phyloP scores from a whole-genome alignment of 495 filamentous ascomycete species.

The Lophiotrema nucula region DNA sequence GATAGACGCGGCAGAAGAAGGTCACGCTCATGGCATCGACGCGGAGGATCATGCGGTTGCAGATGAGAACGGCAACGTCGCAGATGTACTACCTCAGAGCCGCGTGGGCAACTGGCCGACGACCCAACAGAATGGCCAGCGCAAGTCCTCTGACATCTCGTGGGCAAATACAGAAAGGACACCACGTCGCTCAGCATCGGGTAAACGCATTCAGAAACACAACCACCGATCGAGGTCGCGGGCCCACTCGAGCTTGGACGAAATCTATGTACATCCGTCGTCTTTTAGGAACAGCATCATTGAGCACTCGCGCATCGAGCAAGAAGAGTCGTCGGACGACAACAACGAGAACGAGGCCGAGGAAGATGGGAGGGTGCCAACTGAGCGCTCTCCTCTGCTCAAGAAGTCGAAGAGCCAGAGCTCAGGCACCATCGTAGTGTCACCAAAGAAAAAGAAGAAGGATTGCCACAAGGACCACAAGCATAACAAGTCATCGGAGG shows the following conservation, averaged over 20 bases:
- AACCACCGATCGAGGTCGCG: slow-evolving; percentile 41
- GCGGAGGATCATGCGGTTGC: slow-evolving; percentile 44
- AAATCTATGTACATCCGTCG: slow-evolving; percentile 83
- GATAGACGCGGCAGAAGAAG: slow-evolving; percentile 48
- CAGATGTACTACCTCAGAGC: slow-evolving; percentile 48
- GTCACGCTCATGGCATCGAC: slow-evolving; percentile 45
- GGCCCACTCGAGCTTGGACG: slow-evolving; percentile 43
- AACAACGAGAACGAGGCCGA: slow-evolving; percentile 53
- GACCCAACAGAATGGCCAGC: background rate
- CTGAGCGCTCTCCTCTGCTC: slow-evolving; percentile 33
- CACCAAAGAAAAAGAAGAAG: slow-evolving; percentile 34
- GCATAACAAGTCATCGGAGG: slow-evolving; percentile 72
- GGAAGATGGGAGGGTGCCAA: slow-evolving; percentile 42
- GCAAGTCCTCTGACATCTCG: slow-evolving; percentile 34
- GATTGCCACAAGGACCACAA: slow-evolving; percentile 66
- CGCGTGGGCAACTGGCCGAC: slow-evolving; percentile 32
- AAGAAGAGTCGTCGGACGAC: slow-evolving; percentile 52
- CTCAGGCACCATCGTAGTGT: slow-evolving; percentile 16
- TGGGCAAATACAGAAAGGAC: slow-evolving; percentile 37
- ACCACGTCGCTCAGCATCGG: slow-evolving; percentile 8
- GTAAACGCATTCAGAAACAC: slow-evolving; percentile 22
- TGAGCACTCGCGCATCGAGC: slow-evolving; percentile 61
- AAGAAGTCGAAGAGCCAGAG: slow-evolving; percentile 22
- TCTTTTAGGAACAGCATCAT: slow-evolving; percentile 91
- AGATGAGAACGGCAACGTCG: slow-evolving; percentile 49